phyloP scores from a whole-genome alignment of 2,329 filamentous ascomycete genomes.

The Boeremia lycopersici region DNA sequence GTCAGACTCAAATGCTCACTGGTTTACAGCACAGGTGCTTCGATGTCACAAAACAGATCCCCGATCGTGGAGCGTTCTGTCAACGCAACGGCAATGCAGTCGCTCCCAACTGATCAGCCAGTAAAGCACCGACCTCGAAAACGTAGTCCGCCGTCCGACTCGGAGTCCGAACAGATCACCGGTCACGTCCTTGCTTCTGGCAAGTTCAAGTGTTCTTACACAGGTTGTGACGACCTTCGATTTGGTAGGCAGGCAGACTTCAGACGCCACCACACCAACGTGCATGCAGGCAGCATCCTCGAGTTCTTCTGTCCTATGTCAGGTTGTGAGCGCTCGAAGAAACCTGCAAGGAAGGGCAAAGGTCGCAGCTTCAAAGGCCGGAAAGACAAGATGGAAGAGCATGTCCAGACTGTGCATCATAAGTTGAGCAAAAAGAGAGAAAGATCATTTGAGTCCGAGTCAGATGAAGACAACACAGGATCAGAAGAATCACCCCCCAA shows the following conservation, averaged over 20 bases:
- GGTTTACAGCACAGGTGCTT: background rate
- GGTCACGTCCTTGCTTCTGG: slow-evolving; percentile 34
- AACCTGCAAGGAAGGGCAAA: slow-evolving; percentile 21
- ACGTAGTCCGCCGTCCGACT: background rate
- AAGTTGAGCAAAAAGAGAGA: slow-evolving; percentile 15
- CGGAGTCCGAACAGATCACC: slow-evolving; percentile 16
- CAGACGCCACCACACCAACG: slow-evolving; percentile 33
- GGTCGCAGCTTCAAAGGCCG: slow-evolving; percentile 35
- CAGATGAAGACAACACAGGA: background rate
- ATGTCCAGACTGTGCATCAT: slow-evolving; percentile 33
- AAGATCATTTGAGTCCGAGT: background rate
- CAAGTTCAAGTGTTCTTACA: slow-evolving; percentile 32
- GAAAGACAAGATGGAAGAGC: slow-evolving; percentile 42
- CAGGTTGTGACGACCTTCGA: slow-evolving; percentile 21
- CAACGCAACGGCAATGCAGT: background rate
- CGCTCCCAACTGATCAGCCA: background rate
- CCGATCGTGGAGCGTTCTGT: background rate
- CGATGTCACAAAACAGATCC: background rate
- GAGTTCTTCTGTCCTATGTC: slow-evolving; percentile 32
- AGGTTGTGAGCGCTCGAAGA: slow-evolving; percentile 29
- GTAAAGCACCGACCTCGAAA: background rate
- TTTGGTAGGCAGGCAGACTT: slow-evolving; percentile 43
- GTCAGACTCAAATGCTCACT: background rate
- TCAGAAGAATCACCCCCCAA: background rate
- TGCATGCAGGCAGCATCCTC: slow-evolving; percentile 18